Evolutionary conservation across 306 rosid species (phyloP), one percentile per base, ranked within the genome.

Genomic region (Castanea sativa): DNA sequence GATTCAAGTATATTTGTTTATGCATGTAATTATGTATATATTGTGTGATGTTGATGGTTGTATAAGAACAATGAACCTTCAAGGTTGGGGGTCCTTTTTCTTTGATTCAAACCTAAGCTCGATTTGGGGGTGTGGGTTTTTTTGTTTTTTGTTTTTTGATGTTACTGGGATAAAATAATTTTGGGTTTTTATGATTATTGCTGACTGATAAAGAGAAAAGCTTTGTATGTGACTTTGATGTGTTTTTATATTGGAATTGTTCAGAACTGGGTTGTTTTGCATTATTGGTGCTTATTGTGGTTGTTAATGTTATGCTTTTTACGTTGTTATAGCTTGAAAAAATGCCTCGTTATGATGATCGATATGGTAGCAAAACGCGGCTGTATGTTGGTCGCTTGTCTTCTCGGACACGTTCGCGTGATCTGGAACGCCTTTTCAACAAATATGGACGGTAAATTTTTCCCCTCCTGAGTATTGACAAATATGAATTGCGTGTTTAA

Each of bases 301-400:
- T 73, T 8, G 56, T 63, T 43, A 35, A 10, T 10, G 0, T 3
- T 68, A 1, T 35, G 51, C 5, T 18, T 18, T 33, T 18, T 33
- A 41, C 25, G 16, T 64, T 29, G 7, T 18, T 67, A 58, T 61
- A 80, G 85, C 71, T 76, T 80, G 79, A 83, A 57, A 25, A 77
- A 90, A 90, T 92, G 97, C 94, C 97, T 89, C 93, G 97, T 53
- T 76, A 92, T 35, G 97, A 90, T 78, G 94, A 92, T 76, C 87
- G 90, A 52, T 87, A 92, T 32, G 94, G 88, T 4, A 89, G 88
- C 5, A 89, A 83, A 72, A 87, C 88, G 2, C 93, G 94, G 52
- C 92, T 92, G 33, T 92, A 92, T 52, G 94, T 90, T 4, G 97
- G 97, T 63, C 94, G 85, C 41, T 74, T 92, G 82, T 85, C 93